These are phyloP conservation scores for Colletotrichum melonis DNA, from an alignment of 2,329 filamentous ascomycete genomes.

Conservation along the genomic window DNA sequence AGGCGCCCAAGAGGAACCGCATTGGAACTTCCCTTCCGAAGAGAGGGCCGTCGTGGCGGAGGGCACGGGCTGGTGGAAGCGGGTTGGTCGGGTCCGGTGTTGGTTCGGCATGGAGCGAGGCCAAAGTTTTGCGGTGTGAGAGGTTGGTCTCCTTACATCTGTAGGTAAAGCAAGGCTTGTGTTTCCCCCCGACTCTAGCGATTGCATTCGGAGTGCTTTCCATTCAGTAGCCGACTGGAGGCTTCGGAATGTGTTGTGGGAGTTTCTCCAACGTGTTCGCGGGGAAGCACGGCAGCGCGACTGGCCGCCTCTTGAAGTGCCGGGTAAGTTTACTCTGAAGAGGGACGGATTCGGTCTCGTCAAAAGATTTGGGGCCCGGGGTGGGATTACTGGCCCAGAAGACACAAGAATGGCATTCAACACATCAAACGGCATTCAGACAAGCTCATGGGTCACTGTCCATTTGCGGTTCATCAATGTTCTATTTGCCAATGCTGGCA, in stretches of 20 bases:
- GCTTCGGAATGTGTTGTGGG: too few species aligned
- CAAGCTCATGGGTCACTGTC: background rate
- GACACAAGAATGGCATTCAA: background rate
- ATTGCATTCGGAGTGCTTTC: background rate
- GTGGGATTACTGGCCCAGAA: background rate
- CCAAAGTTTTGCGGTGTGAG: background rate
- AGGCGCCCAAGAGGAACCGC: too few species aligned
- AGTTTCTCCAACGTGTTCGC: too few species aligned
- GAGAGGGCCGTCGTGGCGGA: slow-evolving; percentile 2
- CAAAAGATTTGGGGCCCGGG: background rate
- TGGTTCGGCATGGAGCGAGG: background rate
- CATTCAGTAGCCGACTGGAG: too few species aligned
- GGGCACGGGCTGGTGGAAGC: slow-evolving; percentile 12
- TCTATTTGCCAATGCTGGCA: slow-evolving; percentile 8
- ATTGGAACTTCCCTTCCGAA: background rate
- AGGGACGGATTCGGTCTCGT: background rate
- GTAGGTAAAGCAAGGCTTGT: background rate
- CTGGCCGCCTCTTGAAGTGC: background rate
- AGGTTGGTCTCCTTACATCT: background rate
- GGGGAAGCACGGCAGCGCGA: background rate
- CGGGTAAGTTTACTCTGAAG: background rate
- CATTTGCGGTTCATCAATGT: background rate
- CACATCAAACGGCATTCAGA: background rate
- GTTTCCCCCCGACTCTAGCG: too few species aligned
- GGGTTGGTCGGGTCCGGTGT: background rate